phyloP scores from a whole-genome alignment of 306 rosid species.

The Trifolium subterraneum region DNA sequence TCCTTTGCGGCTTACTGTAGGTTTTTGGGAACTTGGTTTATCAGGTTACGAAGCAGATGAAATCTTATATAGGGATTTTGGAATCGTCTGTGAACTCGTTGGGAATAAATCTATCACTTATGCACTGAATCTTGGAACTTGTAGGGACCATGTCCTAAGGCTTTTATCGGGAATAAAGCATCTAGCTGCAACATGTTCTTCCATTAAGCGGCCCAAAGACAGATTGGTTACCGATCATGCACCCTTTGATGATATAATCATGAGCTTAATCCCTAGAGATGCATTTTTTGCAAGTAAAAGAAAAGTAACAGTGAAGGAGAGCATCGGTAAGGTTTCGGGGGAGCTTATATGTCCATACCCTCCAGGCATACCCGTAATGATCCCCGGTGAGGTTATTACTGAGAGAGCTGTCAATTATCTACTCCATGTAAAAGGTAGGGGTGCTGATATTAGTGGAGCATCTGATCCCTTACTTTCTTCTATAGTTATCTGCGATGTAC shows the following conservation, averaged over 20 bases:
- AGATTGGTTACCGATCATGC: constrained; percentile 25
- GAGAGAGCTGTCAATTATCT: constrained; percentile 67
- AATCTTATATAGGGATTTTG: constrained; percentile 57
- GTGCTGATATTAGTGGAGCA: constrained; percentile 72
- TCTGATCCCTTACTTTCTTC: constrained; percentile 77
- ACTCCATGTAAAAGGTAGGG: constrained; percentile 58
- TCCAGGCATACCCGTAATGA: constrained; percentile 82
- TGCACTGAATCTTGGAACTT: constrained; percentile 77
- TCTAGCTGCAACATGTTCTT: constrained; percentile 46
- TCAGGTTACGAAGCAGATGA: constrained; percentile 88
- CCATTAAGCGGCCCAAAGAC: constrained; percentile 40
- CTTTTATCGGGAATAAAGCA: constrained; percentile 68
- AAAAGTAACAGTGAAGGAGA: constrained; percentile 56
- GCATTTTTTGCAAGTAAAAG: constrained; percentile 76
- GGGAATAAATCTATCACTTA: constrained; percentile 70
- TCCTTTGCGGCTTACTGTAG: constrained; percentile 77
- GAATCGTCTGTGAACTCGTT: constrained; percentile 78
- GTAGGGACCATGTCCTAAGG: constrained; percentile 65
- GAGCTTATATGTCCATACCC: constrained; percentile 88
- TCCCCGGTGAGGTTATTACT: constrained; percentile 79
- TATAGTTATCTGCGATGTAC: constrained; percentile 62
- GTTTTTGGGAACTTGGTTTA: constrained; percentile 77
- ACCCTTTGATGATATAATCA: constrained; percentile 58
- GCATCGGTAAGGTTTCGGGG: constrained; percentile 75
- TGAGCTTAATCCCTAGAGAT: constrained; percentile 75